Conservation (phyloP, 306 rosid genomes). For the Sicyos baderoa region DNA sequence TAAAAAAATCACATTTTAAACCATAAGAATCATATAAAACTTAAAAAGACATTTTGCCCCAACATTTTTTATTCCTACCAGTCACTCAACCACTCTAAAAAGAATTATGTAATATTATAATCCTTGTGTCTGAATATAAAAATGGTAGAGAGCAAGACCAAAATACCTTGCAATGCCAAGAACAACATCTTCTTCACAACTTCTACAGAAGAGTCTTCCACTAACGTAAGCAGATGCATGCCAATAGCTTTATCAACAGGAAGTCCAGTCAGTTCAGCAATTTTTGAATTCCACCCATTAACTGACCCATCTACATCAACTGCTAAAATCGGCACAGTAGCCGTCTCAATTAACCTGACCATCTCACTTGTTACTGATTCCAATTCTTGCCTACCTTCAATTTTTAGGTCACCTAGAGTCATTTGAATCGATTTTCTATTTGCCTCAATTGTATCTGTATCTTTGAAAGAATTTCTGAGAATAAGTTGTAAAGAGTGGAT, state of each 20-base stretch:
- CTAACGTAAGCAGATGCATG: conserved; percentile 61
- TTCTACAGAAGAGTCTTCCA: conserved; percentile 66
- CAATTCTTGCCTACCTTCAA: conserved; percentile 85
- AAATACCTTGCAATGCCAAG: conserved; percentile 67
- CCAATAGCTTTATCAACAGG: conserved; percentile 77
- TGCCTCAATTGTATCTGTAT: conserved; percentile 25
- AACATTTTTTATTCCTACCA: not conserved
- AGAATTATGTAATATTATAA: not conserved
- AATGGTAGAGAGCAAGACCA: not conserved
- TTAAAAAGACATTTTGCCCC: not conserved
- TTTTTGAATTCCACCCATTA: conserved; percentile 88
- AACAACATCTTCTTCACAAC: conserved; percentile 57
- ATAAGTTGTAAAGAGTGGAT: conserved; percentile 95
- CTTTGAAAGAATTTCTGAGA: conserved; percentile 74
- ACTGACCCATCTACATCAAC: conserved; percentile 72
- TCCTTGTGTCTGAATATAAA: conserved; percentile 7
- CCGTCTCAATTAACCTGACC: conserved; percentile 90
- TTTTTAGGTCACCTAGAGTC: conserved; percentile 54
- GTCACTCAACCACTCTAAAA: not conserved
- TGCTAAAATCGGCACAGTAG: conserved; percentile 87
- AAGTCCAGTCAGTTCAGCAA: conserved; percentile 85
- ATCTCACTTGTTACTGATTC: conserved; percentile 91
- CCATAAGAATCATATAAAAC: not conserved
- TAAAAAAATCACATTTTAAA: not conserved
- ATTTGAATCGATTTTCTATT: conserved; percentile 39